Evolutionary conservation across 352 stramenopile genomes (phyloP).

Genomic region (Albugo candida): DNA sequence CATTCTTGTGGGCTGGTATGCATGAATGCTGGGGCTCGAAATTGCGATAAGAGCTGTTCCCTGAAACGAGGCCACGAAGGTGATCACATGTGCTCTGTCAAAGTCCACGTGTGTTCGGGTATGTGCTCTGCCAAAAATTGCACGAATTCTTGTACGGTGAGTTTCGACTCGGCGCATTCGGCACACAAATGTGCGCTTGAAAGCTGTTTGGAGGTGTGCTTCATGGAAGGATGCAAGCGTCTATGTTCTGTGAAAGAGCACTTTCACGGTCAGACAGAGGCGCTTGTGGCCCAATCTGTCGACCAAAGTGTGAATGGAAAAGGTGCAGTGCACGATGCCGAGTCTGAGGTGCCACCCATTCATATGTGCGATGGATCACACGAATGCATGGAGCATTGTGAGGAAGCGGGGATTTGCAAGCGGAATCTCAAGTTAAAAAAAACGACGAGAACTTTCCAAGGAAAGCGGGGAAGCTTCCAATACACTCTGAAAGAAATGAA

Average conservation of each 20-base stretch:
- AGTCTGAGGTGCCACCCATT: conserved; percentile 16
- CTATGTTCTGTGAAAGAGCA: conserved; percentile 27
- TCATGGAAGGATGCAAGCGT: conserved; percentile 38
- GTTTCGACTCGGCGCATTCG: conserved; percentile 24
- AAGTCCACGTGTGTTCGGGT: conserved; percentile 31
- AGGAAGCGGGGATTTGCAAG: conserved; percentile 36
- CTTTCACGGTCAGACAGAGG: conserved; percentile 39
- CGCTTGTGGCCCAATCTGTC: conserved; percentile 21
- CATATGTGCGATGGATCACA: conserved; percentile 46
- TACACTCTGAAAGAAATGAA: conserved; percentile 75
- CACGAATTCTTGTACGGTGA: conserved; percentile 21
- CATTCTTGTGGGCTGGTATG: conserved; percentile 42
- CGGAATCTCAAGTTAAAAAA: conserved; percentile 52
- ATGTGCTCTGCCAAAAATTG: conserved; percentile 26
- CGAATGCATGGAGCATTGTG: conserved; percentile 29
- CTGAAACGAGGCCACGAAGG: conserved; percentile 20
- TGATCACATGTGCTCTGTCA: conserved; percentile 31
- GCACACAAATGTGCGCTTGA: conserved; percentile 42
- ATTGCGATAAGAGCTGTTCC: conserved; percentile 29
- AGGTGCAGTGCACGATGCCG: conserved; percentile 15
- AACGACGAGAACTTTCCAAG: conserved; percentile 41
- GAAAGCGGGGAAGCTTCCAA: conserved; percentile 30
- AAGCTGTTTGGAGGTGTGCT: conserved; percentile 31
- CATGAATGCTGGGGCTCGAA: conserved; percentile 17
- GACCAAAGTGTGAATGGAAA: conserved; percentile 22